These are phyloP conservation scores for Spirogloea muscicola DNA, from an alignment of 139 green algal genomes.

Conservation along the genomic window DNA sequence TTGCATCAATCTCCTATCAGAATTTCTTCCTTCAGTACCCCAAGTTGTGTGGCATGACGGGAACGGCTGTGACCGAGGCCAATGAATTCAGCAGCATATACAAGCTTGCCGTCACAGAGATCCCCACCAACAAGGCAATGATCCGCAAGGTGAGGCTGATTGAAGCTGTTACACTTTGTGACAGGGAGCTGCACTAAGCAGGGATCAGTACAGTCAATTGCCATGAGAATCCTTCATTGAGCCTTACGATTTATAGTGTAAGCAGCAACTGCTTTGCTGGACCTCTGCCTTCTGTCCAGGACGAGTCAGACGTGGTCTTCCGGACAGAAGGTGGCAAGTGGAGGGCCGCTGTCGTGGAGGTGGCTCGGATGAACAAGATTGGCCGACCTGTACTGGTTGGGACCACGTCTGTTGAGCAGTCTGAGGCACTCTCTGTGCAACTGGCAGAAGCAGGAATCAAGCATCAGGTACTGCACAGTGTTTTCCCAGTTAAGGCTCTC, in stretches of 20 bases:
- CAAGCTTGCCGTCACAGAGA: conserved; percentile 80
- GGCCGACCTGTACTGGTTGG: conserved; percentile 87
- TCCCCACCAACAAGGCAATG: conserved; percentile 66
- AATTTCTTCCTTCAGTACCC: conserved; percentile 76
- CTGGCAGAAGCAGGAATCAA: conserved; percentile 71
- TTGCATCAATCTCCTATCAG: conserved; percentile 95
- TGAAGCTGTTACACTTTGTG: too few relatives aligned
- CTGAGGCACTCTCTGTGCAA: conserved; percentile 72
- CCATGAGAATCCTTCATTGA: too few relatives aligned
- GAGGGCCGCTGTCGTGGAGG: conserved; percentile 61
- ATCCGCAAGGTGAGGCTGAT: conserved; percentile 36
- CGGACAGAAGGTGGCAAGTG: conserved; percentile 73
- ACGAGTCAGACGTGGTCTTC: conserved; percentile 97
- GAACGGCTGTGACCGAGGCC: conserved; percentile 89
- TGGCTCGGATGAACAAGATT: conserved; percentile 83
- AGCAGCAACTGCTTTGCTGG: not conserved
- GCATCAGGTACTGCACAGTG: conserved; percentile 64
- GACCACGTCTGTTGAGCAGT: conserved; percentile 79
- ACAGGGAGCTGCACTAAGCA: too few relatives aligned
- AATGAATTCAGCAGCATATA: conserved; percentile 96
- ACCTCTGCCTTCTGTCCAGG: conserved; percentile 42
- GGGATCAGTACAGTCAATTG: too few relatives aligned
- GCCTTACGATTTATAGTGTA: too few relatives aligned
- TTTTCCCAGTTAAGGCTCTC: conserved; percentile 57
- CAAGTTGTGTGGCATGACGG: conserved; percentile 62